phyloP scores from a whole-genome alignment of 176 grass and related monocot species.

The Cymbopogon citratus region DNA sequence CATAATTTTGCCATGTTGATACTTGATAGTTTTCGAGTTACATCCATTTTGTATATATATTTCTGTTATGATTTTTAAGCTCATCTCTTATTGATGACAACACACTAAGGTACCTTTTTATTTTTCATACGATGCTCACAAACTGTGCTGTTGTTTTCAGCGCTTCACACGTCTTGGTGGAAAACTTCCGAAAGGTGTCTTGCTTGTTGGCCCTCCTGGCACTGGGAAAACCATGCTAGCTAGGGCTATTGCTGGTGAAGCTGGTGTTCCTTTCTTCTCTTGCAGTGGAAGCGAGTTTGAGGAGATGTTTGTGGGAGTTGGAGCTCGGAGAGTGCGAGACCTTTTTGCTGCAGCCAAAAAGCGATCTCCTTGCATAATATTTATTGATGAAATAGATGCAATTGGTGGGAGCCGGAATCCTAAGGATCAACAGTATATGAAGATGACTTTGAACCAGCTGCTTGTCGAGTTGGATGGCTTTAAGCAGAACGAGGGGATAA shows the following conservation, averaged over 20 bases:
- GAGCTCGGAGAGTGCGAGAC: conserved; percentile 83
- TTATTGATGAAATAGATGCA: conserved; percentile 96
- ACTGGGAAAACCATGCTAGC: conserved; percentile 98
- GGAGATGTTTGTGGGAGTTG: conserved; percentile 97
- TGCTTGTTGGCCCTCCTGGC: conserved; percentile 90
- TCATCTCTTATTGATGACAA: too few species aligned
- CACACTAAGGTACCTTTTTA: too few species aligned
- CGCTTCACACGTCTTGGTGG: conserved; percentile 90
- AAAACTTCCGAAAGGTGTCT: conserved; percentile 96
- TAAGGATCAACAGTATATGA: conserved; percentile 95
- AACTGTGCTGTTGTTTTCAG: too few species aligned
- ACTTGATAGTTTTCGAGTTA: too few species aligned
- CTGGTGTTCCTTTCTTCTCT: conserved; percentile 92
- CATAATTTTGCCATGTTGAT: too few species aligned
- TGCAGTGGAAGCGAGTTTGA: conserved; percentile 95
- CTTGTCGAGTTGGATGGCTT: conserved; percentile 97
- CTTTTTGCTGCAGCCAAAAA: conserved; percentile 91
- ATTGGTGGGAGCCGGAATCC: conserved; percentile 95
- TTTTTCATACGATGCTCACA: too few species aligned
- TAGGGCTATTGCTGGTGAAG: conserved; percentile 95
- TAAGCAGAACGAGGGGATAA: conserved; percentile 96
- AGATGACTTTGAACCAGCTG: conserved; percentile 96
- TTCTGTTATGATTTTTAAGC: too few species aligned
- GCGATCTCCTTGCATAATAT: conserved; percentile 70
- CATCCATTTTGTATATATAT: too few species aligned